A percentile compares a stretch with the other conserved stretches of the same genome.
These are phyloP conservation scores for Skeletonema costatum DNA, from an alignment of 108 stramenopile genomes.

Conservation along the genomic window DNA sequence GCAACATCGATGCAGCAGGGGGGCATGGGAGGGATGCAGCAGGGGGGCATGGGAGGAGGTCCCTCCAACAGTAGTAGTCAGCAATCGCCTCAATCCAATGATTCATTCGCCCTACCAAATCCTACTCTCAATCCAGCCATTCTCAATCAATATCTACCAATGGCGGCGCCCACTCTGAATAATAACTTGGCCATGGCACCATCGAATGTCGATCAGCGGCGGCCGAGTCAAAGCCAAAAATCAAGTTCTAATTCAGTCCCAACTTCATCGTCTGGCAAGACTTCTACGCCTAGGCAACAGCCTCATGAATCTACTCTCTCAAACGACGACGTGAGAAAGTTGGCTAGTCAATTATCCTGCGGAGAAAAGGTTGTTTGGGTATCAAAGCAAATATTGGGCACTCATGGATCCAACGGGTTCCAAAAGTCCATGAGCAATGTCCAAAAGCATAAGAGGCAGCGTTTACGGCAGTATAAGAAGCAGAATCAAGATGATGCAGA, in stretches of 20 bases:
- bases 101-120: background rate
- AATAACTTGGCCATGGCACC: background rate
- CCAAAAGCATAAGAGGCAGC: slow-evolving; percentile 76
- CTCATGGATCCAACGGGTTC: slow-evolving; percentile 76
- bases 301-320: slow-evolving; percentile 20
- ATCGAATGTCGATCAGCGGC: background rate
- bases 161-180: background rate
- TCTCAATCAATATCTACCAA: background rate
- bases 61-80: background rate
- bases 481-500: slow-evolving; percentile 15
- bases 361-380: slow-evolving; percentile 61
- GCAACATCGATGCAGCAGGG: background rate
- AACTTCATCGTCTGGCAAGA: slow-evolving; percentile 7
- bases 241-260: background rate
- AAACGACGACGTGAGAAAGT: slow-evolving; percentile 28
- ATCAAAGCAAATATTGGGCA: slow-evolving; percentile 65
- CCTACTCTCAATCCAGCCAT: background rate
- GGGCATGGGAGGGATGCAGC: background rate
- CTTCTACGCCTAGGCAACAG: background rate
- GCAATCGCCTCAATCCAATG: background rate
- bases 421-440: slow-evolving; percentile 64
- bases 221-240: background rate
- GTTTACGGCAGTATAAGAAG: slow-evolving; percentile 65
- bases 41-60: background rate
- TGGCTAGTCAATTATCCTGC: slow-evolving; percentile 51